A percentile compares a stretch with the other conserved stretches of the same genome.
phyloP scores from a whole-genome alignment of 2,329 filamentous ascomycete genomes.

The Elsinoe australis region DNA sequence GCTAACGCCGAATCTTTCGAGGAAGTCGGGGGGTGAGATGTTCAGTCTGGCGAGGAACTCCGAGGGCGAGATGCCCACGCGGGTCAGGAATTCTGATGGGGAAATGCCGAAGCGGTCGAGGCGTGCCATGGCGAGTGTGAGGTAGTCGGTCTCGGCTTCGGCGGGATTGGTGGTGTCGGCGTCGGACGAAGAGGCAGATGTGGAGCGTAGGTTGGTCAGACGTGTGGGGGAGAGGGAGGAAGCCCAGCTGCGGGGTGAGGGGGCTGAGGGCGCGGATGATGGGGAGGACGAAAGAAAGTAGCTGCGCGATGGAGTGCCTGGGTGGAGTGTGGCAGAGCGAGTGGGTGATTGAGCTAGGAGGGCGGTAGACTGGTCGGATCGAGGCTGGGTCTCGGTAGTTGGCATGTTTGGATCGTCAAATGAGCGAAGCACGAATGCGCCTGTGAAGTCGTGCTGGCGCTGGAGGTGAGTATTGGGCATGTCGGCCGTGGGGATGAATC shows the following conservation, averaged over 20 bases:
- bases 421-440: constrained; percentile 27
- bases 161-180: constrained; percentile 17
- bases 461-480: constrained; percentile 18
- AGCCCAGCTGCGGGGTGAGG: constrained; percentile 16
- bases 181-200: constrained; percentile 18
- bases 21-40: constrained; percentile 14
- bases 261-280: constrained; percentile 3
- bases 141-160: constrained; percentile 15
- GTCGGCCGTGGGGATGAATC: constrained; percentile 25
- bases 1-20: constrained; percentile 28
- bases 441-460: constrained; percentile 31
- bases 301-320: constrained; percentile 15
- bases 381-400: constrained; percentile 5
- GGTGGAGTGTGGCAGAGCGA: not conserved
- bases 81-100: constrained; percentile 10
- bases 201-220: constrained; percentile 21
- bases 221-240: constrained; percentile 17
- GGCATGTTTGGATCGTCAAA: constrained; percentile 6
- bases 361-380: not conserved
- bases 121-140: constrained; percentile 12
- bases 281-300: constrained; percentile 16
- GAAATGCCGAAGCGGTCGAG: constrained; percentile 14
- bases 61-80: constrained; percentile 2
- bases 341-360: constrained; percentile 3
- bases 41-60: constrained; percentile 15